Evolutionary conservation across 2,329 filamentous ascomycete species (phyloP), one percentile per base, ranked within the genome.

Genomic region (Dactylonectria estremocensis): DNA sequence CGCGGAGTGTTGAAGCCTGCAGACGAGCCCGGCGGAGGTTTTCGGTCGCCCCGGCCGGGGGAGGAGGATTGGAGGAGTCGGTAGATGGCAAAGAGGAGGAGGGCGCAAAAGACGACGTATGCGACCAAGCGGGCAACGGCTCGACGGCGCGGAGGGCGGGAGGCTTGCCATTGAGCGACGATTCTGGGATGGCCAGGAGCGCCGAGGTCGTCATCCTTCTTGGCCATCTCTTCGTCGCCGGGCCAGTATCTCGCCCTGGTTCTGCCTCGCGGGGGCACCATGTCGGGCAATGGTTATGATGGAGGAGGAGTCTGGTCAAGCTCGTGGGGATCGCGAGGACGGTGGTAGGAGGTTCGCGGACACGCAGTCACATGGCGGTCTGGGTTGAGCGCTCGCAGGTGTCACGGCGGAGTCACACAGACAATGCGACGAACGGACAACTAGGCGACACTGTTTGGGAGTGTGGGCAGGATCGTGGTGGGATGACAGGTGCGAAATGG

Each of bases 181-280:
- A 71, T 76, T 66, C 72, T 72, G 16, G 77, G 61, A 72, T 76
- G 74, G 73, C 70, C 69, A 5, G 72, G 73, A 13, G 61, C 33
- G 37, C 72, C 70, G 31, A 85, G 82, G 76, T 90, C 88, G 76
- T 90, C 88, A 76, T 90, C 84, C 79, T 89, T 90, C 79, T 90
- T 90, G 58, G 84, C 86, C 77, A 88, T 80, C 72, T 88, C 87
- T 72, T 88, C 87, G 71, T 89, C 85, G 74, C 81, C 84, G 66
- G 84, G 77, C 78, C 86, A 87, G 61, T 86, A 77, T 66, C 82
- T 78, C 54, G 77, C 76, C 62, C 73, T 66, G 54, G 79, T 70
- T 69, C 77, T 78, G 52, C 76, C 75, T 68, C 79, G 77, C 45
- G 70, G 63, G 61, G 72, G 73, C 69, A 79, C 80, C 83, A 87